Evolutionary conservation across 192 early-diverging fungal genomes (phyloP), one percentile per base, ranked within the genome.

Genomic region (Phycomyces blakesleeanus): DNA sequence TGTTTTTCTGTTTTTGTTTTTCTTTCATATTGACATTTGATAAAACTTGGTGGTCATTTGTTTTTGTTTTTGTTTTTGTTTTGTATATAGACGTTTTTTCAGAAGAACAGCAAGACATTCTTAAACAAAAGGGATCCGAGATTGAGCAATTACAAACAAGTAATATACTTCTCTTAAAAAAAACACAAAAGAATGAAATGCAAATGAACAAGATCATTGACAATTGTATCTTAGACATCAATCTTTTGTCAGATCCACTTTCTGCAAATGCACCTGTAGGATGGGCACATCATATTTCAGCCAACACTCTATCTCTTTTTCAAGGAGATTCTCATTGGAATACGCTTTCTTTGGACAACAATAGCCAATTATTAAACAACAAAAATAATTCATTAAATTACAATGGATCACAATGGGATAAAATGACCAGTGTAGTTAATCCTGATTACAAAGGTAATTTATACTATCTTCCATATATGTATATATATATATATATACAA

Each of bases 291-390:
- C 76, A 82, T 25, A 68, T 82, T 40, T 72, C 72, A 34, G 71
- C 80, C 47, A 66, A 68, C 20, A 79, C 76, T 44, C 51, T 82
- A 6, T 61, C 75, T 4, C 54, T 82, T 7, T 79, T 82, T 59
- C 77, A 75, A 55, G 80, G 79, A 56, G 76, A 79, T 26, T 63
- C 68, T 14, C 66, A 73, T 14, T 82, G 80, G 80, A 71, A 77
- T 26, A 61, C 61, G 18, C 15, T 47, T 18, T 47, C 44, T 3
- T 47, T 47, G 18, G 3, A 47, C 3, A 14, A 12, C 52, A 26
- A 53, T 44, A 42, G 41, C 51, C 57, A 54, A 58, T 18, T 55
- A 53, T 8, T 66, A 63, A 55, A 68, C 58, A 44, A 66, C 54
- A n/a, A 25, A 65, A 11, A 55, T 60, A 29, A 66, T 64, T 52